Evolutionary conservation across 495 filamentous ascomycete species (phyloP).

Genomic region (Tuber melanosporum): DNA sequence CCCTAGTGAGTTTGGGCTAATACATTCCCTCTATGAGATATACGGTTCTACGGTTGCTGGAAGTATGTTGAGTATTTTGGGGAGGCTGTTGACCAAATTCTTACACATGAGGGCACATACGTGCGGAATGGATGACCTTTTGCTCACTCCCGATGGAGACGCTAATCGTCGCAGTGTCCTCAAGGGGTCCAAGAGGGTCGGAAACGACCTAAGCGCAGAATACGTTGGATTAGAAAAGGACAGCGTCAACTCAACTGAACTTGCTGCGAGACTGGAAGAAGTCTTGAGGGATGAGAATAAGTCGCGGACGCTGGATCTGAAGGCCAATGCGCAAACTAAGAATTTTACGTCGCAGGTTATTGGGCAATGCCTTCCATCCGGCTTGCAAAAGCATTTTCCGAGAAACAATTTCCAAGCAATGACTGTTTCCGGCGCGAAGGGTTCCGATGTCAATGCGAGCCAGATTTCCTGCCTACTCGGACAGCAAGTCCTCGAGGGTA

Average conservation of each 20-base stretch:
- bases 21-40: conserved; percentile 87
- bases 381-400: conserved; percentile 85
- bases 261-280: conserved; percentile 73
- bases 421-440: conserved; percentile 96
- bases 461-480: conserved; percentile 96
- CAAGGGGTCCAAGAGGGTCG: conserved; percentile 61
- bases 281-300: conserved; percentile 86
- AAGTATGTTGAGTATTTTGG: conserved; percentile 77
- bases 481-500: conserved; percentile 92
- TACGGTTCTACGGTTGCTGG: conserved; percentile 85
- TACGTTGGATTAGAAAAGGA: conserved; percentile 73
- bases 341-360: conserved; percentile 75
- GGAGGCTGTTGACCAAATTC: conserved; percentile 79
- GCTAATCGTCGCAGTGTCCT: conserved; percentile 62
- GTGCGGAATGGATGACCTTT: conserved; percentile 94
- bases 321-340: conserved; percentile 66
- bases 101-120: conserved; percentile 90
- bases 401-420: conserved; percentile 98
- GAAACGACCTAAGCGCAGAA: conserved; percentile 74
- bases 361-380: conserved; percentile 65
- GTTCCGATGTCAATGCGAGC: conserved; percentile 85
- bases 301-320: conserved; percentile 75
- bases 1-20: conserved; percentile 74
- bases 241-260: conserved; percentile 60
- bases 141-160: conserved; percentile 77